Percentiles rank a stretch among this genome's conserved stretches.
These are phyloP conservation scores for Alternaria sp. DNA, from an alignment of 2,329 filamentous ascomycete genomes.

Conservation along the genomic window DNA sequence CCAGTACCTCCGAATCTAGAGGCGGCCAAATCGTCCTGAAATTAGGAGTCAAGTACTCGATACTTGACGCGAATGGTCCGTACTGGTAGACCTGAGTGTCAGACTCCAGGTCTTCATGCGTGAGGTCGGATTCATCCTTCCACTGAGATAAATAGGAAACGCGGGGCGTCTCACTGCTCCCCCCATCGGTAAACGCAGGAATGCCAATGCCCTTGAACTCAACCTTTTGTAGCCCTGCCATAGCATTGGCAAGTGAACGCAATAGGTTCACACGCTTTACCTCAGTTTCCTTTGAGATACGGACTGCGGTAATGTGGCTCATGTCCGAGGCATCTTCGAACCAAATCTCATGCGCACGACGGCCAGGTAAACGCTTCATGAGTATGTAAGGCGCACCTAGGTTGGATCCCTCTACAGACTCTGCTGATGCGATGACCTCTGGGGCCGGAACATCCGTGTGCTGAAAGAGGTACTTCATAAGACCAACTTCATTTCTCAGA, in stretches of 20 bases:
- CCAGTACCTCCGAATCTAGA: too few species aligned
- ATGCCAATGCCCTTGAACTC: neutral
- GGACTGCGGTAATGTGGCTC: neutral
- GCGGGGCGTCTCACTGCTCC: neutral
- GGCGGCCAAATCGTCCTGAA: neutral
- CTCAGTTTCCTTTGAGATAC: neutral
- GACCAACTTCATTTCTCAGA: neutral
- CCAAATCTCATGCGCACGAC: neutral
- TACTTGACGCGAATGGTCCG: neutral
- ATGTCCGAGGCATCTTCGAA: neutral
- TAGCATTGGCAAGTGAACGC: neutral
- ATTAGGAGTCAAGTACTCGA: neutral
- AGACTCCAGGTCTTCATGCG: neutral
- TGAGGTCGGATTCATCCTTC: neutral
- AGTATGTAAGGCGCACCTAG: neutral
- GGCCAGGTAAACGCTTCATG: neutral
- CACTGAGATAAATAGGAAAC: neutral
- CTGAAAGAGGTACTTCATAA: neutral
- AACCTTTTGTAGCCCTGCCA: neutral
- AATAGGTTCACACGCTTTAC: neutral
- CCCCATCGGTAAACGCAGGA: neutral
- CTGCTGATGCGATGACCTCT: neutral
- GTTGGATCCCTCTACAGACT: neutral
- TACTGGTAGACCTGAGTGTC: neutral
- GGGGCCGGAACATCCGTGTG: neutral